Conservation (phyloP, 2,329 filamentous ascomycete genomes). For the Trichocomaceae sp. region DNA sequence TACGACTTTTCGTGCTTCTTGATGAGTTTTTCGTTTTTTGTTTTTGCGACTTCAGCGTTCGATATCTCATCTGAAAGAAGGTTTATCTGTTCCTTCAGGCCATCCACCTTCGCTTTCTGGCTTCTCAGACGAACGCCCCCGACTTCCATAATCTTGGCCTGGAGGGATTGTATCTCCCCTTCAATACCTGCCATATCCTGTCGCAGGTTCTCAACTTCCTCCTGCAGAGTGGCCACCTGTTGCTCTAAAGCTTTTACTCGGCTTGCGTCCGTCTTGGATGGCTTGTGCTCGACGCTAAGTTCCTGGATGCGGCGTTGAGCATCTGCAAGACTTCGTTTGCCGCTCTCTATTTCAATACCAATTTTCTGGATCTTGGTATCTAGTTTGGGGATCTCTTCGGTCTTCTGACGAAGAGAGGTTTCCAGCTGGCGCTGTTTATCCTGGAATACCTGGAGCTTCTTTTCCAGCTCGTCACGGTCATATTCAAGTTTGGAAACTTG, state of each 20-base stretch:
- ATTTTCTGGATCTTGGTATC: slow-evolving; percentile 92
- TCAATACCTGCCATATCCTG: slow-evolving; percentile 84
- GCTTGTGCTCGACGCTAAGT: slow-evolving; percentile 70
- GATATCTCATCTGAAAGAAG: slow-evolving; percentile 75
- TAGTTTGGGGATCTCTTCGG: slow-evolving; percentile 71
- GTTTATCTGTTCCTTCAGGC: slow-evolving; percentile 76
- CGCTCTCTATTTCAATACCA: slow-evolving; percentile 78
- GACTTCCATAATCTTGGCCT: slow-evolving; percentile 97
- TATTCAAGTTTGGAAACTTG: slow-evolving; percentile 80
- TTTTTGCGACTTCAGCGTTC: slow-evolving; percentile 76
- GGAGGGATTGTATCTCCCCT: slow-evolving; percentile 82
- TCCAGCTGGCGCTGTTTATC: slow-evolving; percentile 78
- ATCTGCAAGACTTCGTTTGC: slow-evolving; percentile 75
- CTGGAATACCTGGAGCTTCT: slow-evolving; percentile 76
- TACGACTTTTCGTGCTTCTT: slow-evolving; percentile 79
- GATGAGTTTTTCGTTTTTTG: slow-evolving; percentile 89
- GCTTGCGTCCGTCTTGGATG: slow-evolving; percentile 70
- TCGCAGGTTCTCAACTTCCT: slow-evolving; percentile 72
- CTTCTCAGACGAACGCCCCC: slow-evolving; percentile 86
- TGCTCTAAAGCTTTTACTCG: slow-evolving; percentile 68
- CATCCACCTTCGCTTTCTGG: slow-evolving; percentile 86
- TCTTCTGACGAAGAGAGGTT: slow-evolving; percentile 61
- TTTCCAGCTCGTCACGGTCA: slow-evolving; percentile 78
- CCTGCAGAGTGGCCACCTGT: slow-evolving; percentile 66
- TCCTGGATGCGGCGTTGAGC: slow-evolving; percentile 80